A percentile compares a stretch with the other conserved stretches of the same genome.
phyloP scores from a whole-genome alignment of 257 asterid genomes.

The Solanum verrucosum region DNA sequence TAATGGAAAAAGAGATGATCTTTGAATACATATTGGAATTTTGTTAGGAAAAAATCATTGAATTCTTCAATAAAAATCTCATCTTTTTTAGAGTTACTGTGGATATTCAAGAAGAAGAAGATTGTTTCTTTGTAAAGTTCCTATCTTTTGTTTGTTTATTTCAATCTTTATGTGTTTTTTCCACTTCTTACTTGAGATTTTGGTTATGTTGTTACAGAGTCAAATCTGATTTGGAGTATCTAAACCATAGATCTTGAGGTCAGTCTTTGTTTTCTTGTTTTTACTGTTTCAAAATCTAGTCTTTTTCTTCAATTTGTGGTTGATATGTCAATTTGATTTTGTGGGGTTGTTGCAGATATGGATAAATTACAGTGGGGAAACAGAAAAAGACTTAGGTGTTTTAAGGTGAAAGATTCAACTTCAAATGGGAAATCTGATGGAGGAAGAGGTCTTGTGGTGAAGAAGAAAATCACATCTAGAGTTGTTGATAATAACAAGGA shows the following conservation, averaged over 20 bases:
- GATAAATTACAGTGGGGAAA: constrained; percentile 39
- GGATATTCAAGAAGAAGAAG: background rate
- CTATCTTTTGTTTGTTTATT: background rate
- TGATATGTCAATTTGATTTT: background rate
- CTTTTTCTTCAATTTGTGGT: background rate
- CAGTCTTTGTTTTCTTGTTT: background rate
- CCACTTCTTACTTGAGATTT: background rate
- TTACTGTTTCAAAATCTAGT: background rate
- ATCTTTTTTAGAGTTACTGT: background rate
- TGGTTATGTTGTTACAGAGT: background rate
- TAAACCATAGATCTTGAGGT: background rate
- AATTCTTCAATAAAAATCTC: background rate
- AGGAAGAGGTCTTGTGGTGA: background rate
- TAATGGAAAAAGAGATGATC: background rate
- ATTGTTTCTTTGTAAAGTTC: background rate
- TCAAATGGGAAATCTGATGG: constrained; percentile 21
- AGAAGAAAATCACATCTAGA: constrained; percentile 52
- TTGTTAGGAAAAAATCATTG: background rate
- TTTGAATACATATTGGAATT: background rate
- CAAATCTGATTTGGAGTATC: background rate
- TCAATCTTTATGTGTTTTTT: background rate
- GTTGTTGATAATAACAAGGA: constrained; percentile 36
- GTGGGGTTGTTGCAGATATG: constrained; percentile 1
- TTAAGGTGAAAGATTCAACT: constrained; percentile 20
- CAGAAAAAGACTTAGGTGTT: constrained; percentile 26